Percentiles rank a stretch among this genome's conserved stretches.
phyloP scores from a whole-genome alignment of 352 stramenopile genomes.

The Pythium apleroticum region DNA sequence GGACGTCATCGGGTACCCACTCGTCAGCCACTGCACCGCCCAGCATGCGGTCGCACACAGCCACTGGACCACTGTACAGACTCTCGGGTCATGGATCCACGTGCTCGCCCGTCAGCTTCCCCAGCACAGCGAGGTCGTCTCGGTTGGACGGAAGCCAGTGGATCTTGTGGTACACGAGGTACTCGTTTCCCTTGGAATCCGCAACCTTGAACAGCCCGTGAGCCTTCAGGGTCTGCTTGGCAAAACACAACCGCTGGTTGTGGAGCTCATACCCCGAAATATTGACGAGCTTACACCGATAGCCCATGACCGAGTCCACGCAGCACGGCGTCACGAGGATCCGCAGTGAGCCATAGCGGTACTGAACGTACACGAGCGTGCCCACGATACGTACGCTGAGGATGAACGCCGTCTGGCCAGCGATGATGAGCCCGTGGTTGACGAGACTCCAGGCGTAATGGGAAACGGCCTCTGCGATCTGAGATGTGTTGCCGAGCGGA shows the following conservation, averaged over 20 bases:
- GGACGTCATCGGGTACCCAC: background rate
- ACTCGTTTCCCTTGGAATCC: background rate
- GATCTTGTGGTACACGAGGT: background rate
- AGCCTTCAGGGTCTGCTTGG: background rate
- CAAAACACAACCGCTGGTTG: background rate
- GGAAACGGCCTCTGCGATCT: background rate
- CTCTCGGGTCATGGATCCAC: background rate
- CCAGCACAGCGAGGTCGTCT: background rate
- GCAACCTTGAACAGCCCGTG: background rate
- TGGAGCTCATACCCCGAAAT: background rate
- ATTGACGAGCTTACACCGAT: background rate
- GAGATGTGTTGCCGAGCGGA: background rate
- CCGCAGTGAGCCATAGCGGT: background rate
- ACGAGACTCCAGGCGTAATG: background rate
- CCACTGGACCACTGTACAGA: background rate
- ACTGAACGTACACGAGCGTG: background rate
- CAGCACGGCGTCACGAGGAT: background rate
- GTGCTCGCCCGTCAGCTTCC: background rate
- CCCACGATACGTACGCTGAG: background rate
- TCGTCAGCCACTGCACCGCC: too few species aligned
- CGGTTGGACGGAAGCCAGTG: background rate
- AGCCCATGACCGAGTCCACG: background rate
- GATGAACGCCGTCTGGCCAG: background rate
- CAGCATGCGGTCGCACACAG: background rate
- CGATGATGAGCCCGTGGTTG: background rate